Evolutionary conservation across 768 basidiomycete species (phyloP), one percentile per base, ranked within the genome.

Genomic region (Chalciporus piperatus): DNA sequence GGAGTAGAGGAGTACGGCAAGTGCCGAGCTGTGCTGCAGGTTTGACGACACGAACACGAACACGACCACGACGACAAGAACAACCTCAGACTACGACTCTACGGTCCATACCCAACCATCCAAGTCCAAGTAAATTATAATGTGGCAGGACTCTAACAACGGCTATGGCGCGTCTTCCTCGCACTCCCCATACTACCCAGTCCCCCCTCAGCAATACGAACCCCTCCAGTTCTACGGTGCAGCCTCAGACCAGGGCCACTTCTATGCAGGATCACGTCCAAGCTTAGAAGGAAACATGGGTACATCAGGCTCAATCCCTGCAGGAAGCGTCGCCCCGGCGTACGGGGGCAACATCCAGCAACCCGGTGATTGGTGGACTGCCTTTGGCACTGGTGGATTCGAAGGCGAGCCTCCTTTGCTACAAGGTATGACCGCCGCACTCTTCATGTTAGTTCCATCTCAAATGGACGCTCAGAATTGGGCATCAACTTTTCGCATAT

Each of bases 401-500:
- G 95, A 97, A 67, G 96, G 95, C 27, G 97, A 99, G 64, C 91
- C 93, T 44, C 94, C 96, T 32, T 72, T 99, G 63, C 80, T 99
- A 47, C 85, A 99, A 83, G 96, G 96, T 92, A 58, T 60, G 76
- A 32, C 20, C 6, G 41, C 11, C 28, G 27, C 10, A 35, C 30
- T 35, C 48, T 20, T 14, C 40, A 3, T 6, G 9, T n/a, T 42
- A n/a, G 13, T 43, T 16, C 45, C 43, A 33, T n/a, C 9, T n/a
- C 14, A 47, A 47, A 47, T 33, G 33, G 33, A 22, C 46, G 17
- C 12, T 13, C 62, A 98, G 97, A 98, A 68, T 84, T 99, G 32
- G 97, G 97, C 37, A 95, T 99, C 68, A 98, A 99, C 73, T 97
- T 98, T 59, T 83, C 85, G 32, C 97, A 99, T 67, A 98, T 99